Evolutionary conservation across 2,329 filamentous ascomycete genomes (phyloP).

Genomic region (Aspergillus puulaauensis): DNA sequence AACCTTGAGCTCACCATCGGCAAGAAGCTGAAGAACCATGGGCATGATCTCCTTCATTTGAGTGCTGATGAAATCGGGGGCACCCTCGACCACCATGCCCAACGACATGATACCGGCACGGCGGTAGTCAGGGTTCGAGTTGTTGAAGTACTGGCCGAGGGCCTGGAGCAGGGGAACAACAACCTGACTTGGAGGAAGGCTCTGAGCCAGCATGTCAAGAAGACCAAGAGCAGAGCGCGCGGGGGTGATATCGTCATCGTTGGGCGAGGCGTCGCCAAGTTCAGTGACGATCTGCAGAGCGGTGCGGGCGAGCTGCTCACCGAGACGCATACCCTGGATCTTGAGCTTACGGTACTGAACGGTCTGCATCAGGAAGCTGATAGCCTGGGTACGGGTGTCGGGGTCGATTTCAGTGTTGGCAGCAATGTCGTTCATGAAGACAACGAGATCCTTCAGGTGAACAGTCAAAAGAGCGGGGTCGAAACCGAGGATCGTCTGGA

Average conservation of each 20-base stretch:
- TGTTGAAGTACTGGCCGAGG: slow-evolving; percentile 77
- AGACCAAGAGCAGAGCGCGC: slow-evolving; percentile 81
- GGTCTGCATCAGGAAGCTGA: slow-evolving; percentile 90
- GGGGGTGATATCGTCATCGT: slow-evolving; percentile 84
- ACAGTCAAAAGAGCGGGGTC: slow-evolving; percentile 79
- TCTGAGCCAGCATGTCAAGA: slow-evolving; percentile 83
- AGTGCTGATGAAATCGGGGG: slow-evolving; percentile 94
- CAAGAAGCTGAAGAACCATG: slow-evolving; percentile 74
- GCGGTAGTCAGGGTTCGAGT: slow-evolving; percentile 72
- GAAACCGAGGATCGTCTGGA: slow-evolving; percentile 90
- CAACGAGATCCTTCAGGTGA: slow-evolving; percentile 85
- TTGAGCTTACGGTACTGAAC: slow-evolving; percentile 93
- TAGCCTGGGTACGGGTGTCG: slow-evolving; percentile 82
- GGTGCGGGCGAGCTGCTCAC: slow-evolving; percentile 82
- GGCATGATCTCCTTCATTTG: slow-evolving; percentile 86
- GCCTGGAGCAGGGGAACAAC: slow-evolving; percentile 88
- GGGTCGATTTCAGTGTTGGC: slow-evolving; percentile 75
- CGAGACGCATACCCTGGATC: slow-evolving; percentile 86
- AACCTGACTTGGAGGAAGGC: slow-evolving; percentile 88
- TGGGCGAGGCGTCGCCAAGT: slow-evolving; percentile 65
- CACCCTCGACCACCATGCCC: slow-evolving; percentile 92
- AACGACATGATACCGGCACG: slow-evolving; percentile 89
- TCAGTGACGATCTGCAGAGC: slow-evolving; percentile 87
- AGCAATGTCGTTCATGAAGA: slow-evolving; percentile 90
- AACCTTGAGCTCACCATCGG: slow-evolving; percentile 80